Evolutionary conservation across 1,284 basidiomycete genomes (phyloP).

Genomic region (Cutaneotrichosporon sp.): DNA sequence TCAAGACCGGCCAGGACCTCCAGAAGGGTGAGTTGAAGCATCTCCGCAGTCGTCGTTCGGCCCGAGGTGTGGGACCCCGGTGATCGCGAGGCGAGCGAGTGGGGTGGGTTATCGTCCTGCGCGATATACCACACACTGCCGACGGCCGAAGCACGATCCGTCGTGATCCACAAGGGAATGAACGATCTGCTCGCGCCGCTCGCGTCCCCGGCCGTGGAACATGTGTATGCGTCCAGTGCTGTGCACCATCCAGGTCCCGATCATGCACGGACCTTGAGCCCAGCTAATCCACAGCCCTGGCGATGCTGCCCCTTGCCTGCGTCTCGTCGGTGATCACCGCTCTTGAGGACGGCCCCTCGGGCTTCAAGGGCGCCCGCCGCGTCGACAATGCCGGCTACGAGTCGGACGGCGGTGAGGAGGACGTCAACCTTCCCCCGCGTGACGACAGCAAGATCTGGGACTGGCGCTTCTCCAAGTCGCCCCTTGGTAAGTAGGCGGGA

Average conservation of each 20-base stretch:
- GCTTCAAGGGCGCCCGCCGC: slow-evolving; percentile 20
- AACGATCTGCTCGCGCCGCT: no score
- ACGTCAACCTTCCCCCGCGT: slow-evolving; percentile 17
- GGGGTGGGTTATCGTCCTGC: no score
- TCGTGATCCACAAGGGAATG: no score
- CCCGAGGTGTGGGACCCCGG: no score
- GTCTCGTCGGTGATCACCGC: slow-evolving; percentile 43
- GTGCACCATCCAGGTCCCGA: no score
- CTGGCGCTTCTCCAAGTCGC: slow-evolving; percentile 48
- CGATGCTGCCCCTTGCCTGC: slow-evolving; percentile 39
- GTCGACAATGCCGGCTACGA: slow-evolving; percentile 47
- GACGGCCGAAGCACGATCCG: no score
- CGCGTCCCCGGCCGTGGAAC: no score
- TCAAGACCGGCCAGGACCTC: slow-evolving; percentile 42
- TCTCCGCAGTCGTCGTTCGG: no score
- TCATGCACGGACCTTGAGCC: no score
- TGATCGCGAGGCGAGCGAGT: no score
- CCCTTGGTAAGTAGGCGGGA: slow-evolving; percentile 44
- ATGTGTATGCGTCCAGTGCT: no score
- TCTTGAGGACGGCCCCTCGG: slow-evolving; percentile 31
- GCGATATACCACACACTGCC: no score
- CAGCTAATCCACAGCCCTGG: slow-evolving; percentile 31
- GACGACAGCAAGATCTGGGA: slow-evolving; percentile 37
- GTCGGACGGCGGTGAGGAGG: slow-evolving; percentile 40
- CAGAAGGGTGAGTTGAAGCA: slow-evolving; percentile 42